Base-by-base conservation (phyloP, 2,329 filamentous ascomycete genomes). In the Penicillium sp. region DNA sequence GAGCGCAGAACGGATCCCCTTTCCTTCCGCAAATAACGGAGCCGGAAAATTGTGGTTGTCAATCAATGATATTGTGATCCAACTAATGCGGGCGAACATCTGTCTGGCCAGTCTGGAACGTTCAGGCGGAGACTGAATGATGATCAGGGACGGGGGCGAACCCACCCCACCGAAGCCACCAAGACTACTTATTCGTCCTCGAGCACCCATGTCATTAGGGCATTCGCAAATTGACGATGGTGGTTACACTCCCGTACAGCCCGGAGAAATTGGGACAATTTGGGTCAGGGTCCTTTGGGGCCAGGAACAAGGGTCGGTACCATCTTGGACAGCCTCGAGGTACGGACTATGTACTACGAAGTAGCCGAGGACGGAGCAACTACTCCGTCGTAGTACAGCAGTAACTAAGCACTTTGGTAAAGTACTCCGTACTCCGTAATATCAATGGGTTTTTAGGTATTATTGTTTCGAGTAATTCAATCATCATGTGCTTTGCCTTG, bases 71-170 rank as follows among this genome's bases (percentile, higher is more conserved):
- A 33, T 33, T 33, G 30, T 33, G 30, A 33, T 8, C 42, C 26
- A 48, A 30, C 45, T 42, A 38, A 53, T 42, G 43, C 30, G 54
- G 37, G 46, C 43, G 49, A 22, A 22, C 10, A 46, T 7, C 55
- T 57, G 57, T 25, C 49, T 30, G 19, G 52, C 52, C 52, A 54
- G 52, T 54, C 52, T 54, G 52, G 25, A 33, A 25, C 37, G 52
- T 43, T 25, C 22, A 19, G 38, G 52, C 25, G 52, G 52, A 43
- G 52, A 54, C 38, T 43, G 22, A 38, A 53, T 56, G 65, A 62
- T 59, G 63, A 67, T 67, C 65, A 61, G 60, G 61, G 61, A 55
- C 60, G 45, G 49, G 28, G 28, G 46, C 43, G 59, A 57, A 52
- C 19, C 56, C 56, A 58, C n/a, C 59, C 46, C 11, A 38, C 55